Evolutionary conservation across 176 grass and related monocot genomes (phyloP).

Genomic region (Oryza meridionalis): DNA sequence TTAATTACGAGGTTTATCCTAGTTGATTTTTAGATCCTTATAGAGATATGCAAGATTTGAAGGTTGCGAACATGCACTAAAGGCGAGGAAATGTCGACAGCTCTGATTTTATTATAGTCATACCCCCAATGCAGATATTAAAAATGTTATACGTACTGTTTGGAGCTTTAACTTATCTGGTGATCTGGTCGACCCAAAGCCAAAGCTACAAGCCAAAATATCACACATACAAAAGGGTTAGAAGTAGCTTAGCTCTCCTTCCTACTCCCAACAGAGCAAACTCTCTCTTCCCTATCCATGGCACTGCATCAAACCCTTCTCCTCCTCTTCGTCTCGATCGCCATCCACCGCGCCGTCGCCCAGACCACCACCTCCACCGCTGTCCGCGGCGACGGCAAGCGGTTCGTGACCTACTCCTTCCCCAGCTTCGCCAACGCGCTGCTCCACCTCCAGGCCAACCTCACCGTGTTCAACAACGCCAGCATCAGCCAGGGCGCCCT

Average conservation of each 20-base stretch:
- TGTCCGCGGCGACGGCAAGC: neutral
- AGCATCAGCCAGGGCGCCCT: slow-evolving; percentile 43
- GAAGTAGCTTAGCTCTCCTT: too few species aligned
- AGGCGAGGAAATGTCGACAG: too few species aligned
- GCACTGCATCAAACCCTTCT: neutral
- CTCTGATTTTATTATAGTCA: too few species aligned
- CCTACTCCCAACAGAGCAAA: neutral
- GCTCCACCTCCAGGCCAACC: neutral
- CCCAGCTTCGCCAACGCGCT: slow-evolving; percentile 19
- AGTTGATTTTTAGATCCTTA: too few species aligned
- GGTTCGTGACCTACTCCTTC: slow-evolving; percentile 1
- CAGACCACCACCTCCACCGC: neutral
- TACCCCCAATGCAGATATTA: too few species aligned
- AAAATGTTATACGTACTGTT: too few species aligned
- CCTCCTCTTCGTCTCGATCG: slow-evolving; percentile 2
- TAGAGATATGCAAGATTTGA: too few species aligned
- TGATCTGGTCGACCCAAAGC: too few species aligned
- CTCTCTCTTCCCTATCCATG: neutral
- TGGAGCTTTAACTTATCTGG: too few species aligned
- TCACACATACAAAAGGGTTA: neutral
- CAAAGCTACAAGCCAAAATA: too few species aligned
- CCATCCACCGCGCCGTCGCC: neutral
- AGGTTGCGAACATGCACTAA: too few species aligned
- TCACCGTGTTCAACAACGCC: slow-evolving; percentile 3
- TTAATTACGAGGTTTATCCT: too few species aligned